Conservation (phyloP, 1,139 yeast species). For the Geotrichum carabidarum region DNA sequence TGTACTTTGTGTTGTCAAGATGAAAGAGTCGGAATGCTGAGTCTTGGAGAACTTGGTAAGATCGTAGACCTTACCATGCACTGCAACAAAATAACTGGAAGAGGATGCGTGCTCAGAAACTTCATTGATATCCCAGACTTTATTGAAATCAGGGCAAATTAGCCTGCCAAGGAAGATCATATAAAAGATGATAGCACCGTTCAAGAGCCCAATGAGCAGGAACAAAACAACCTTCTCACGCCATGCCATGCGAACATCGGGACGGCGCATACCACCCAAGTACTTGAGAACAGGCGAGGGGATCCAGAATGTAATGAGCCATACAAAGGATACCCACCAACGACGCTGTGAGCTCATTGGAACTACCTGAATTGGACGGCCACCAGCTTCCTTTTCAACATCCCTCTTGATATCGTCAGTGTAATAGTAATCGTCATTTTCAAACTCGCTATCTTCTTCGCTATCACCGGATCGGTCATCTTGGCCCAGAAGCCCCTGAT, state of each 20-base stretch:
- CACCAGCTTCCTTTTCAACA: conserved; percentile 23
- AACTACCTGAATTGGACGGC: conserved; percentile 28
- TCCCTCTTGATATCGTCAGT: conserved; percentile 28
- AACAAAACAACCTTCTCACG: conserved; percentile 40
- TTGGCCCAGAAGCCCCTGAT: conserved; percentile 15
- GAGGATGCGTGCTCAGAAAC: conserved; percentile 37
- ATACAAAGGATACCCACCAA: conserved; percentile 42
- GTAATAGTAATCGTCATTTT: conserved; percentile 26
- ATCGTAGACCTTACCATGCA: conserved; percentile 42
- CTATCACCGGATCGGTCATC: conserved; percentile 21
- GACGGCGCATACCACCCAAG: conserved; percentile 35
- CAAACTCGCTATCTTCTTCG: conserved; percentile 24
- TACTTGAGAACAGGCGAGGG: conserved; percentile 37
- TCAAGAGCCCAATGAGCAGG: conserved; percentile 40
- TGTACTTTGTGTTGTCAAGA: conserved; percentile 28
- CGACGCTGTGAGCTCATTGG: conserved; percentile 33
- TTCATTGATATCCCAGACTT: conserved; percentile 40
- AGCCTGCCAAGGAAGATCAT: conserved; percentile 40
- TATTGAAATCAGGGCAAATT: conserved; percentile 41
- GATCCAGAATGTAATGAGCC: conserved; percentile 40
- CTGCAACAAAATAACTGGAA: conserved; percentile 37
- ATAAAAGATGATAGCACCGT: conserved; percentile 38
- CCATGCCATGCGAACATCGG: conserved; percentile 43
- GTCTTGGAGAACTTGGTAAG: conserved; percentile 35
- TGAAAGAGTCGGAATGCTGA: conserved; percentile 40